Conservation (phyloP, 2,329 filamentous ascomycete species). For the Xylariaceae sp. region DNA sequence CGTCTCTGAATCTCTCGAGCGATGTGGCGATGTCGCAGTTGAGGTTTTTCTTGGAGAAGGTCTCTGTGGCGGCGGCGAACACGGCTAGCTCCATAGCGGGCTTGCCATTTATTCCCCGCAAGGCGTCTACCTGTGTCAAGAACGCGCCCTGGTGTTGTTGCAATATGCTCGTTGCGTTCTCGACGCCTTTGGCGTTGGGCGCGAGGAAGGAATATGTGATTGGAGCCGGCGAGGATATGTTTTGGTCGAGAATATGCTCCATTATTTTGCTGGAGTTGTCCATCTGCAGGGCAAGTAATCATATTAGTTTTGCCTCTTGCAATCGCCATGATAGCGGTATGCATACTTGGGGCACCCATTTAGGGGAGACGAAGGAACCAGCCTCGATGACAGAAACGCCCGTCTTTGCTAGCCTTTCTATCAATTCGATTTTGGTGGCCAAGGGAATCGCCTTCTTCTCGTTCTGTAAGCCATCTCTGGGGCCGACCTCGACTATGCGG, state of each 20-base stretch:
- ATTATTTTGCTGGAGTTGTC: conserved; percentile 73
- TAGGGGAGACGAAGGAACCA: conserved; percentile 64
- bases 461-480: conserved; percentile 67
- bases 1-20: conserved; percentile 63
- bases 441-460: conserved; percentile 57
- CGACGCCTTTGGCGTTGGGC: conserved; percentile 70
- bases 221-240: conserved; percentile 49
- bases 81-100: conserved; percentile 68
- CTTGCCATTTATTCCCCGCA: conserved; percentile 35
- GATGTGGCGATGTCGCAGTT: conserved; percentile 77
- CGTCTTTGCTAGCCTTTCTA: conserved; percentile 51
- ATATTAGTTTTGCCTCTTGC: background rate
- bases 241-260: conserved; percentile 58
- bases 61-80: conserved; percentile 78
- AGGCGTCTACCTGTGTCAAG: conserved; percentile 47
- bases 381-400: conserved; percentile 61
- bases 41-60: conserved; percentile 75
- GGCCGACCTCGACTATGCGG: conserved; percentile 63
- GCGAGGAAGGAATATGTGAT: conserved; percentile 78
- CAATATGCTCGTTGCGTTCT: conserved; percentile 56
- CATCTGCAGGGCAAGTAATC: conserved; percentile 52
- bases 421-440: conserved; percentile 59
- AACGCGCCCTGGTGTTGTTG: conserved; percentile 46
- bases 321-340: background rate
- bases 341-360: conserved; percentile 62